Percentiles rank a stretch among this genome's conserved stretches.
Evolutionary conservation across 73 alveolate genomes (phyloP).

Genomic region (Urostyla sp.): DNA sequence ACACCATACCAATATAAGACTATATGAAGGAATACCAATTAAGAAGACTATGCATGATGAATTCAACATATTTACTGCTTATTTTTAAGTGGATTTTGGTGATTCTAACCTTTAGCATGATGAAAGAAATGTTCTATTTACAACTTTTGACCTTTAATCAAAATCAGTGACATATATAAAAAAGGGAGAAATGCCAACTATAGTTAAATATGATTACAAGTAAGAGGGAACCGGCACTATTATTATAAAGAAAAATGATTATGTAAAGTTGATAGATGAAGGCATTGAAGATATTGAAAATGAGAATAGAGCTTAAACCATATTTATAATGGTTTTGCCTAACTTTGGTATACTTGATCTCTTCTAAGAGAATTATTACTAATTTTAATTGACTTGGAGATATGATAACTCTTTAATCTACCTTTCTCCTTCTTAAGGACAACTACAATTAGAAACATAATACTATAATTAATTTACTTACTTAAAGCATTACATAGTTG

Average conservation of each 20-base stretch:
- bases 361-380: neutral
- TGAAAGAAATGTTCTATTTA: neutral
- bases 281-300: too few species aligned
- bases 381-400: constrained; percentile 27
- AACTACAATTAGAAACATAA: neutral
- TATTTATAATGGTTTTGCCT: neutral
- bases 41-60: neutral
- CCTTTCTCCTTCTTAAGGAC: constrained; percentile 30
- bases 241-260: neutral
- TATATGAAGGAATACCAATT: constrained; percentile 35
- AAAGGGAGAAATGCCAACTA: constrained; percentile 18
- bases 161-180: neutral
- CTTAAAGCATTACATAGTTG: constrained; percentile 12
- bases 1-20: neutral
- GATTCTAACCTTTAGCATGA: neutral
- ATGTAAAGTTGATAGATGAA: too few species aligned
- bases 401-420: neutral
- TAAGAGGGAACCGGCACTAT: neutral
- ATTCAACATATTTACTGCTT: neutral
- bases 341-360: constrained; percentile 15
- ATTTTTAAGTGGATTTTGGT: constrained; percentile 10
- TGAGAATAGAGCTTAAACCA: neutral
- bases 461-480: neutral
- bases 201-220: neutral
- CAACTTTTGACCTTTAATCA: neutral